Evolutionary conservation across 2,329 filamentous ascomycete genomes (phyloP).

Genomic region (Dryadomyces quercivorus): DNA sequence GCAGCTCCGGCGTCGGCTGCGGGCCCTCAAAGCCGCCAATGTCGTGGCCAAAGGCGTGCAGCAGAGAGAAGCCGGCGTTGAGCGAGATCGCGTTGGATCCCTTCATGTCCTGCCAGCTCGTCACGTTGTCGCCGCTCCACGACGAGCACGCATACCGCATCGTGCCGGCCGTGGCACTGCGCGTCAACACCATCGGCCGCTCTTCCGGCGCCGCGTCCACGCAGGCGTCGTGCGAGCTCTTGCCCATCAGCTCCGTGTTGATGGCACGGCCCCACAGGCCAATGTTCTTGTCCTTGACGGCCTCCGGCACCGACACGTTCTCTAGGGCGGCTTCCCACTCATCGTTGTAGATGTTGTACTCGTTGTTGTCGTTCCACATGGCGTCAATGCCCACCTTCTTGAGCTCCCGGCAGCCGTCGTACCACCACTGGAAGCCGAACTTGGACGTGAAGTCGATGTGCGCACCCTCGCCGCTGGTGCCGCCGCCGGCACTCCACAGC

Average conservation of each 20-base stretch:
- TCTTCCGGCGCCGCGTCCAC: constrained; percentile 43
- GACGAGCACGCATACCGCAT: constrained; percentile 59
- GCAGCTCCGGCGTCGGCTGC: constrained; percentile 56
- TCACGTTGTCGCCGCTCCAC: constrained; percentile 66
- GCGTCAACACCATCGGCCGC: constrained; percentile 56
- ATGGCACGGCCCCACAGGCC: constrained; percentile 59
- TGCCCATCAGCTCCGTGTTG: constrained; percentile 60
- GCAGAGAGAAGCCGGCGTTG: constrained; percentile 53
- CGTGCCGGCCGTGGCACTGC: constrained; percentile 58
- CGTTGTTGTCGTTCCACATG: constrained; percentile 74
- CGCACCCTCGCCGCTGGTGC: constrained; percentile 55
- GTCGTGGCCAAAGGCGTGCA: constrained; percentile 60
- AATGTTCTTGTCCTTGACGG: constrained; percentile 29
- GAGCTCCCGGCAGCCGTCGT: constrained; percentile 50
- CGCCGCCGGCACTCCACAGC: constrained; percentile 62
- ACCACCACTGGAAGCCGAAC: constrained; percentile 60
- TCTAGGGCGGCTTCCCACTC: constrained; percentile 51
- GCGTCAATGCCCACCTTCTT: constrained; percentile 54
- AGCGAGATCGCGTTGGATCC: constrained; percentile 58
- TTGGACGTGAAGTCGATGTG: constrained; percentile 64
- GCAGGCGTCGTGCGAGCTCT: constrained; percentile 57
- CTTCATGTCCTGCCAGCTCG: constrained; percentile 61
- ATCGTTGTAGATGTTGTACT: constrained; percentile 56
- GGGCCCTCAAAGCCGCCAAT: constrained; percentile 67
- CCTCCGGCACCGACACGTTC: constrained; percentile 23